Evolutionary conservation across 805 yeast species (phyloP), one percentile per base, ranked within the genome.

Genomic region (Yarrowia sp.): DNA sequence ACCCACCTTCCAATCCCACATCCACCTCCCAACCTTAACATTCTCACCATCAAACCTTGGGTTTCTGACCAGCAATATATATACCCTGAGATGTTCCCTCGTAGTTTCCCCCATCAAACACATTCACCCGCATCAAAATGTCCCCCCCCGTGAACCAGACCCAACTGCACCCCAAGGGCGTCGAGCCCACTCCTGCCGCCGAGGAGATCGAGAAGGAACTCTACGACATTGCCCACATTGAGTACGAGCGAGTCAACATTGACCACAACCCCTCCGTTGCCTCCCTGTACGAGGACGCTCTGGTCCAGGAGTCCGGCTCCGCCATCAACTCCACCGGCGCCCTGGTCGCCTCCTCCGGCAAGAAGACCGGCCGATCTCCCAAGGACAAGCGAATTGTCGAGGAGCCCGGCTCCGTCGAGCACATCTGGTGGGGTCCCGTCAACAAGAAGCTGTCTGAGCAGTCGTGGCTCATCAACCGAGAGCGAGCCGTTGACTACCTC

Each of bases 381-480:
- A 91, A 90, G 83, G 99, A 94, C 82, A 94, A 94, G 81, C 90
- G 99, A 82, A 91, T 94, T 78, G 98, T 94, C 71, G 98, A 93
- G 75, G 98, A 95, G 83, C 89, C 86, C 74, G 84, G 95, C 64
- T 92, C 97, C 46, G 80, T 85, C 70, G 85, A 91, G 69, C 83
- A 93, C 76, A 87, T 94, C 74, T 94, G 99, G 99, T 94, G 99
- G 99, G 99, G 99, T 33, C 98, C 98, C 1, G 99, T 94, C 73
- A 94, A 94, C 83, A 92, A 90, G 81, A 91, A 94, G 81, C 93
- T 94, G 74, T 89, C 91, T 70, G 97, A 92, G 80, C 87, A 88
- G 78, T 92, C 97, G 24, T 94, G 98, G 98, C 86, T 87, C 74
- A 92, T 94, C 75, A 91, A 96, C 79, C 89, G 96, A 79, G 94